Conservation (phyloP, 208 protist genomes). For the Wallacemonas sp. region DNA sequence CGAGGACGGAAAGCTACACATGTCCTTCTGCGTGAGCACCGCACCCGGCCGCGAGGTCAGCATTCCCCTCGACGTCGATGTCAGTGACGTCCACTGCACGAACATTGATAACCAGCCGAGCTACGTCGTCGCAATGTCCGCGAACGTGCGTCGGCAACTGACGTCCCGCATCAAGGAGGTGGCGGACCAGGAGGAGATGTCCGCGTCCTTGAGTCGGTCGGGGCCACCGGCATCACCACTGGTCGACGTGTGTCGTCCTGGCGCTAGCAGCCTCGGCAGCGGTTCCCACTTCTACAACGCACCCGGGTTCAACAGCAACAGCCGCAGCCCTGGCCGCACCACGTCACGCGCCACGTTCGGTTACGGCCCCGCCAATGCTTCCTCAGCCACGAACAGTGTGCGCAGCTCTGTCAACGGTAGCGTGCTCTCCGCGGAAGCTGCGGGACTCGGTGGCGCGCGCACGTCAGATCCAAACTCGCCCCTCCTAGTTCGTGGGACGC, state of each 20-base stretch:
- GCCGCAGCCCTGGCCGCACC: neutral
- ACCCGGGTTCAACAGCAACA: constrained; percentile 13
- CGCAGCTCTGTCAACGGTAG: neutral
- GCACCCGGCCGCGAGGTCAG: constrained; percentile 54
- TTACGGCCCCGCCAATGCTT: neutral
- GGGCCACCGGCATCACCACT: constrained; percentile 11
- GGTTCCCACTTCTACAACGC: constrained; percentile 39
- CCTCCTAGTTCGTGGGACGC: no score
- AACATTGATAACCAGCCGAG: constrained; percentile 76
- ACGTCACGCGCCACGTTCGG: neutral
- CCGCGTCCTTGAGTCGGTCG: neutral
- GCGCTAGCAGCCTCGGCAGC: neutral
- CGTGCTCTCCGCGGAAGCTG: neutral
- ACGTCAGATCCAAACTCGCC: neutral
- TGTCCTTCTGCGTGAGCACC: constrained; percentile 71
- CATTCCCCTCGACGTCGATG: constrained; percentile 73
- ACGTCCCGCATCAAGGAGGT: constrained; percentile 66
- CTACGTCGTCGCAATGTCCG: constrained; percentile 77
- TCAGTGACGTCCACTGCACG: constrained; percentile 73
- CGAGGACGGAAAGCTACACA: constrained; percentile 69
- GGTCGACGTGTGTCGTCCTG: constrained; percentile 1
- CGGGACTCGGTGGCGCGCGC: neutral
- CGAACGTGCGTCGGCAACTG: constrained; percentile 66
- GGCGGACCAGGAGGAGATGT: constrained; percentile 21
- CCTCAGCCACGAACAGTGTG: neutral